phyloP scores from a whole-genome alignment of 805 yeast genomes.

The Debaryomyces maramus region DNA sequence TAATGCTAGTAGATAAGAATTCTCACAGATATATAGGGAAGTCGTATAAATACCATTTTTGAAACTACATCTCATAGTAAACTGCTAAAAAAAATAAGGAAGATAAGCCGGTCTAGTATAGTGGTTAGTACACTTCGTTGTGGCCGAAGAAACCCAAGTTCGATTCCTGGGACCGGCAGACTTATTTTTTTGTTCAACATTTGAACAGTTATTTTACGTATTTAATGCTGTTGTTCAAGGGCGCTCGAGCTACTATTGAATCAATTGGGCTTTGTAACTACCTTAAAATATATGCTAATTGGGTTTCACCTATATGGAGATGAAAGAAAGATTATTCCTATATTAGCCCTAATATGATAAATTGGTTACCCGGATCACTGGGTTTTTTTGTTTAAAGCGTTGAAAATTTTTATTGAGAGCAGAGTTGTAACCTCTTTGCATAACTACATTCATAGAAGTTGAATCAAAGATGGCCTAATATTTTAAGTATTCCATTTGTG shows the following conservation, averaged over 20 bases:
- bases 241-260: too few species aligned
- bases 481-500: background rate
- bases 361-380: background rate
- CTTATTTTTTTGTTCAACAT: constrained; percentile 18
- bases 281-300: too few species aligned
- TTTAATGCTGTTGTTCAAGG: too few species aligned
- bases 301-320: too few species aligned
- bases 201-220: too few species aligned
- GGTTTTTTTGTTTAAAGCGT: background rate
- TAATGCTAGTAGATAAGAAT: background rate
- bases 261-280: too few species aligned
- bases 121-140: constrained; percentile 52
- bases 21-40: background rate
- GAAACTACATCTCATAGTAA: too few species aligned
- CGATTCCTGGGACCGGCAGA: constrained; percentile 53
- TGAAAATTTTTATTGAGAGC: background rate
- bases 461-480: background rate
- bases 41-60: background rate
- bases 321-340: too few species aligned
- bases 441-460: background rate
- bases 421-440: background rate
- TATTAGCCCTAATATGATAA: background rate
- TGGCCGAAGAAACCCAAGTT: constrained; percentile 53
- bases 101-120: constrained; percentile 45
- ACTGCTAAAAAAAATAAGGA: too few species aligned